A percentile compares a stretch with the other conserved stretches of the same genome.
Evolutionary conservation across 2,329 filamentous ascomycete species (phyloP).

Genomic region (Aureobasidium sp.): DNA sequence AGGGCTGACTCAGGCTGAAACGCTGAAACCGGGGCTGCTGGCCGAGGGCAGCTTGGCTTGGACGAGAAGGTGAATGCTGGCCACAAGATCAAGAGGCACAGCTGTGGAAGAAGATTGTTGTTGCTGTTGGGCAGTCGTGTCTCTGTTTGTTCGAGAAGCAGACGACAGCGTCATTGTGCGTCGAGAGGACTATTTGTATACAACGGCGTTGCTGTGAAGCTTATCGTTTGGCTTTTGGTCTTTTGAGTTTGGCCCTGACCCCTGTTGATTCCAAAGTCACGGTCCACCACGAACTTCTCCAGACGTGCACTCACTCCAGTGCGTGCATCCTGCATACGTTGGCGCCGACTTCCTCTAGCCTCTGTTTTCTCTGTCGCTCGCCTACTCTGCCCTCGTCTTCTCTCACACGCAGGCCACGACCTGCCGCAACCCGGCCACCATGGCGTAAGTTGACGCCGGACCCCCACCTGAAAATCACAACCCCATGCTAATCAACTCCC

Average conservation of each 20-base stretch:
- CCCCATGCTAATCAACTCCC: slow-evolving; percentile 22
- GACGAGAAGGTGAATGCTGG: neutral
- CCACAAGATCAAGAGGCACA: neutral
- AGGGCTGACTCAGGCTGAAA: slow-evolving; percentile 10
- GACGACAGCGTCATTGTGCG: neutral
- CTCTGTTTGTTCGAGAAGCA: neutral
- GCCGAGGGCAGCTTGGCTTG: neutral
- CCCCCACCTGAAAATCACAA: slow-evolving; percentile 13
- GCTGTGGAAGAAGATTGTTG: neutral
- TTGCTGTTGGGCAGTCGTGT: neutral
- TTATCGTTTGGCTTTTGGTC: neutral
- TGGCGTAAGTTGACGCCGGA: slow-evolving; percentile 39
- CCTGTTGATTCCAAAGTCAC: slow-evolving; percentile 3
- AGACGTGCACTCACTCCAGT: neutral
- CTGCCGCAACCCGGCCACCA: slow-evolving; percentile 26
- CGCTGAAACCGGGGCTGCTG: slow-evolving; percentile 8
- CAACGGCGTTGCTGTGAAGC: slow-evolving; percentile 12
- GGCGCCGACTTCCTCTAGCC: neutral
- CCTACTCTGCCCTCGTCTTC: neutral
- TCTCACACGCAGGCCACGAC: slow-evolving; percentile 7
- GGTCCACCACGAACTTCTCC: neutral
- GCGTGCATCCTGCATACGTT: slow-evolving; percentile 4
- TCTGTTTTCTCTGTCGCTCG: neutral
- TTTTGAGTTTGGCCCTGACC: slow-evolving; percentile 9
- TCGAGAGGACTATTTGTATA: neutral